Conservation (phyloP, 345 rosid genomes). For the Theobroma cacao region DNA sequence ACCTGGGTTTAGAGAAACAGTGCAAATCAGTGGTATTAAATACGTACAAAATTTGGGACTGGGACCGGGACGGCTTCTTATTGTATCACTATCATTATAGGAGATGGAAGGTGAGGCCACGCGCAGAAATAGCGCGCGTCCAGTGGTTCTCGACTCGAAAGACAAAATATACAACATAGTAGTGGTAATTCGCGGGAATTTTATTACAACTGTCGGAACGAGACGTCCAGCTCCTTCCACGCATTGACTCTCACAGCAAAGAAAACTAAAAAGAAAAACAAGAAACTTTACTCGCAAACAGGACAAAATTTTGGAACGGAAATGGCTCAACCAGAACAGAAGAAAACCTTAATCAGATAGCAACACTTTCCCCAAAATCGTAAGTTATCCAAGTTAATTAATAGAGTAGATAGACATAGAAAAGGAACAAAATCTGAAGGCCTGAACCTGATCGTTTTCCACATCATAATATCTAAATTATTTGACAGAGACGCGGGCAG, state of each 20-base stretch:
- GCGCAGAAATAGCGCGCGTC: neutral
- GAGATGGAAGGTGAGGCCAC: neutral
- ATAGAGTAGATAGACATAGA: neutral
- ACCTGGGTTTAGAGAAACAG: constrained; percentile 2
- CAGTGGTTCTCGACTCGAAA: neutral
- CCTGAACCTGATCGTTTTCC: neutral
- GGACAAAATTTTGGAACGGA: neutral
- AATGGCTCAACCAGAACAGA: neutral
- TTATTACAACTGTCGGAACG: neutral
- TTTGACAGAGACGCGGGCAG: neutral
- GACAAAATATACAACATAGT: too few species aligned
- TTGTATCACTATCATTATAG: neutral
- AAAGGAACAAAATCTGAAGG: neutral
- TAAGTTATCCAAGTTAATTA: neutral
- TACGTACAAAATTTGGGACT: too few species aligned
- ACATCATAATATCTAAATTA: neutral
- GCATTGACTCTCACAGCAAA: neutral
- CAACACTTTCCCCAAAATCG: neutral
- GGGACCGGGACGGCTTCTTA: too few species aligned
- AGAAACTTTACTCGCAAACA: too few species aligned
- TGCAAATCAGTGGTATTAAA: neutral
- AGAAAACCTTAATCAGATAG: neutral
- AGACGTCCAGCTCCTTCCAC: neutral
- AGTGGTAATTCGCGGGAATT: neutral
- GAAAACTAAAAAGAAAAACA: too few species aligned